A percentile compares a stretch with the other conserved stretches of the same genome.
phyloP scores from a whole-genome alignment of 257 asterid species.

The Leonotis leonurus region DNA sequence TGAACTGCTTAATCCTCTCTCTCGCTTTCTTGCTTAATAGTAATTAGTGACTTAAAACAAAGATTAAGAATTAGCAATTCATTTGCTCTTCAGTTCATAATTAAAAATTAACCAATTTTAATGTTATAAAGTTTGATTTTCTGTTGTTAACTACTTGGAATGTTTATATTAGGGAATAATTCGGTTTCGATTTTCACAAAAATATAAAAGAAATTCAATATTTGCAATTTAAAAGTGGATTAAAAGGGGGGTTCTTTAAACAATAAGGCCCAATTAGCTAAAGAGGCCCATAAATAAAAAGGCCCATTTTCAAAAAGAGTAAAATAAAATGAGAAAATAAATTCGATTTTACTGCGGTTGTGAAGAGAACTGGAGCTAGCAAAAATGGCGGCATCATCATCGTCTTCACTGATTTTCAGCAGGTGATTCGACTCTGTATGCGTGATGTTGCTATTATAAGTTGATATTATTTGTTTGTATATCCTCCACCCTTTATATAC shows the following conservation, averaged over 20 bases:
- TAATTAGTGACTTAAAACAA: background rate
- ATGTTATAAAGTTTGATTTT: background rate
- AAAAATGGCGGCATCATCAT: constrained; percentile 39
- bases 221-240: no score
- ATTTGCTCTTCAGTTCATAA: no score
- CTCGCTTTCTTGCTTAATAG: background rate
- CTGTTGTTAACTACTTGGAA: background rate
- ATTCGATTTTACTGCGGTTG: background rate
- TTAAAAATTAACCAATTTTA: no score
- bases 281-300: background rate
- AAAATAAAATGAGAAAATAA: background rate
- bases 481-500: background rate
- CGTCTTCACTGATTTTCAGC: constrained; percentile 30
- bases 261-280: background rate
- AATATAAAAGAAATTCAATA: background rate
- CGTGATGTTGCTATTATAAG: background rate
- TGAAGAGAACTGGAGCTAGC: background rate
- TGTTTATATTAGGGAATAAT: background rate
- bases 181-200: no score
- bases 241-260: no score
- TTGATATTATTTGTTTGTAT: no score
- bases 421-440: constrained; percentile 16
- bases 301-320: no score
- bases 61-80: no score
- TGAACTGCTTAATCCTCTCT: constrained; percentile 15